phyloP scores from a whole-genome alignment of 164 flowering plant genomes.

The Malania oleifera region DNA sequence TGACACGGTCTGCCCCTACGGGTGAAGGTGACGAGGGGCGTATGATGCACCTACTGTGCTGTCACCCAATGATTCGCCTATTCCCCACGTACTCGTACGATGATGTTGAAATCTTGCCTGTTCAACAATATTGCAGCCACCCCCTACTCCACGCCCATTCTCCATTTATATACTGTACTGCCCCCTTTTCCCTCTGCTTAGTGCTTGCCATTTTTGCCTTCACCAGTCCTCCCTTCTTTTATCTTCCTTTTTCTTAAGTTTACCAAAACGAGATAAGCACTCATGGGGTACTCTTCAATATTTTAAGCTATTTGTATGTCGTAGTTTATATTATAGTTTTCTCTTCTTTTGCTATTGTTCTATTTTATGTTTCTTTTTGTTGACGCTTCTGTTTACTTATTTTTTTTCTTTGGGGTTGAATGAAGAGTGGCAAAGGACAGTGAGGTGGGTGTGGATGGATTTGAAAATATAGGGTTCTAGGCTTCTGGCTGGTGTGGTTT shows the following conservation, averaged over 20 bases:
- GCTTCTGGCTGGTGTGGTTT: constrained; percentile 3
- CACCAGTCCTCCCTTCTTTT: constrained; percentile 8
- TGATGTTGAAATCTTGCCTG: constrained; percentile 8
- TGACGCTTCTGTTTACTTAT: not conserved
- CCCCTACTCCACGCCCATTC: not conserved
- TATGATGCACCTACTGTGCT: not conserved
- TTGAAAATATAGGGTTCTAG: constrained; percentile 1
- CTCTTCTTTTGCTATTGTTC: not conserved
- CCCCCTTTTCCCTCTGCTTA: not conserved
- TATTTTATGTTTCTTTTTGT: not conserved
- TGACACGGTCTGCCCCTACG: constrained; percentile 10
- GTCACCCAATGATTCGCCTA: constrained; percentile 3
- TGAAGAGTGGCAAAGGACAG: not conserved
- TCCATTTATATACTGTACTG: not conserved
- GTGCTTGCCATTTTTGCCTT: not conserved
- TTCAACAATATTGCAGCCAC: not conserved
- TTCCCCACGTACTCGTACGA: constrained; percentile 21
- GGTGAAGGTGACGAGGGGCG: not conserved
- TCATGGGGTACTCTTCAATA: constrained; percentile 5
- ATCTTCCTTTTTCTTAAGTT: constrained; percentile 14
- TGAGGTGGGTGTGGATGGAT: constrained; percentile 1
- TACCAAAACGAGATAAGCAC: constrained; percentile 36
- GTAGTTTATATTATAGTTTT: too few species aligned
- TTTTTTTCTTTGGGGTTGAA: constrained; percentile 8
- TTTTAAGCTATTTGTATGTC: not conserved